phyloP scores from a whole-genome alignment of 805 yeast genomes.

The Monosporozyma yasuniensis region DNA sequence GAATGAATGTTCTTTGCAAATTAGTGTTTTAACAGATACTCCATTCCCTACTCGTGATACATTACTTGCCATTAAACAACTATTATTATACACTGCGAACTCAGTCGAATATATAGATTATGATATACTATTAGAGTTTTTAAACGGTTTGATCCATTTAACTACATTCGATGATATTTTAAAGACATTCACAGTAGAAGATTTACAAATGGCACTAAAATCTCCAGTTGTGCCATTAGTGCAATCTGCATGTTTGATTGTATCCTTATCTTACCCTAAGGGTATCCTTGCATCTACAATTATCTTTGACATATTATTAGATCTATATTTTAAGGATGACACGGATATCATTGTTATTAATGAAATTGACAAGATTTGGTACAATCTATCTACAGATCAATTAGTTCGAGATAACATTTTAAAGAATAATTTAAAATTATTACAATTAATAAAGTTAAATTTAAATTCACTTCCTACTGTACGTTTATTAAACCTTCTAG shows the following conservation, averaged over 20 bases:
- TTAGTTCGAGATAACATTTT: slow-evolving; percentile 17
- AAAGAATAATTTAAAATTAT: slow-evolving; percentile 12
- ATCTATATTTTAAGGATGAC: slow-evolving; percentile 14
- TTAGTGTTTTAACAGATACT: slow-evolving; percentile 11
- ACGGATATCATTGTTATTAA: slow-evolving; percentile 17
- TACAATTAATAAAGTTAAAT: slow-evolving; percentile 12
- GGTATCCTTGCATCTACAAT: slow-evolving; percentile 17
- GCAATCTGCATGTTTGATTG: slow-evolving; percentile 20
- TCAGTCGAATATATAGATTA: slow-evolving; percentile 12
- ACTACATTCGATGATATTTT: slow-evolving; percentile 20
- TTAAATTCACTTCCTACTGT: slow-evolving; percentile 11
- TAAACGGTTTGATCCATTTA: slow-evolving; percentile 14
- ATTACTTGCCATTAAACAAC: slow-evolving; percentile 12
- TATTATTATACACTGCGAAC: slow-evolving; percentile 7
- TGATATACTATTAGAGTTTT: slow-evolving; percentile 13
- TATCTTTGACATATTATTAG: slow-evolving; percentile 17
- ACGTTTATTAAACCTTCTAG: slow-evolving; percentile 21
- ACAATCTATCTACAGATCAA: slow-evolving; percentile 14
- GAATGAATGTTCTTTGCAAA: slow-evolving; percentile 11
- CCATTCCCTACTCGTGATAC: slow-evolving; percentile 10
- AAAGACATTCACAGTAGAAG: slow-evolving; percentile 14
- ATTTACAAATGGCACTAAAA: slow-evolving; percentile 16
- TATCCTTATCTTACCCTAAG: slow-evolving; percentile 22
- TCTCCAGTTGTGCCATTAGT: slow-evolving; percentile 15
- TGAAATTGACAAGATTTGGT: slow-evolving; percentile 19